phyloP scores from a whole-genome alignment of 306 rosid genomes.

The Sechiopsis laciniata region DNA sequence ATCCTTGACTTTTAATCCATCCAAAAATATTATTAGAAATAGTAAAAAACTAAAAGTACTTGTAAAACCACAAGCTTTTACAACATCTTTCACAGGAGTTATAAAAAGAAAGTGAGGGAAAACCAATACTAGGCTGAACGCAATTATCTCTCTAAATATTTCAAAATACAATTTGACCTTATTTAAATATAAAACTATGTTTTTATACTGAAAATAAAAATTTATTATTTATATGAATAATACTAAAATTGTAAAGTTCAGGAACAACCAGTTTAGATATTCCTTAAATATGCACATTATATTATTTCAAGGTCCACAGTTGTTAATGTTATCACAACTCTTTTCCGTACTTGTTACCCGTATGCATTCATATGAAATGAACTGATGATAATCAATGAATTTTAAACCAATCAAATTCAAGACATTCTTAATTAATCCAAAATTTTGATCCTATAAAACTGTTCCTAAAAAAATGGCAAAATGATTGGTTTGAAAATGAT shows the following conservation, averaged over 20 bases:
- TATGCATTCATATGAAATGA: background rate
- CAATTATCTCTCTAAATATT: constrained; percentile 8
- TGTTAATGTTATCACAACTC: too few relatives aligned
- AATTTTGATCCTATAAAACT: background rate
- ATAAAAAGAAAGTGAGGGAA: background rate
- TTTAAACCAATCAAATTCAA: background rate
- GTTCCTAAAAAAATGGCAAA: background rate
- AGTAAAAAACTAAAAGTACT: background rate
- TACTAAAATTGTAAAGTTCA: background rate
- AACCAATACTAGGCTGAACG: background rate
- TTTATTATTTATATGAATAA: background rate
- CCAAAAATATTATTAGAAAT: background rate
- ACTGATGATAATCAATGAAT: background rate
- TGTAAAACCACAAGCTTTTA: background rate
- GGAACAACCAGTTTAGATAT: background rate
- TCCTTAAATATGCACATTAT: background rate
- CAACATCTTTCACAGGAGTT: background rate
- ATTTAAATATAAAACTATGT: background rate
- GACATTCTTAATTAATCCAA: background rate
- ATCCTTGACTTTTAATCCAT: background rate
- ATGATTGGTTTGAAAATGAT: background rate
- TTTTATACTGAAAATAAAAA: background rate
- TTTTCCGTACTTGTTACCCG: background rate
- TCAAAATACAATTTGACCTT: background rate
- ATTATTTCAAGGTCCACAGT: too few relatives aligned